Base-by-base conservation (phyloP, 805 yeast species). In the Metschnikowia lunata region DNA sequence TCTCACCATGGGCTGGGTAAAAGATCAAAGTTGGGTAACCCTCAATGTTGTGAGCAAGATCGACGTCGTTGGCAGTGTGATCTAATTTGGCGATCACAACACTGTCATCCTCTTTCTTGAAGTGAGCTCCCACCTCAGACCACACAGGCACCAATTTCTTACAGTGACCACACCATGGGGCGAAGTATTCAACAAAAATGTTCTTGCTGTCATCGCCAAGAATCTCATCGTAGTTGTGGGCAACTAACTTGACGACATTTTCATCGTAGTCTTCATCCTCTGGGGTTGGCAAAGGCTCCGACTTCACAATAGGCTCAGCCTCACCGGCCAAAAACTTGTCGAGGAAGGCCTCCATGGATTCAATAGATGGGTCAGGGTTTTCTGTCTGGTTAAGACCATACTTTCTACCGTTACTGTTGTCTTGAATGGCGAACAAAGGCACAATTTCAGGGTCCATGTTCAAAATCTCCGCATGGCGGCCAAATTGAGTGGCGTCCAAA, bases 121-220 rank as follows among this genome's bases (percentile, higher is more conserved):
- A 86, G 43, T 84, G 57, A 40, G 72, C 82, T 41, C 91, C 97
- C 53, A 93, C 78, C 62, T 90, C 93, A 63, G 87, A 95, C 74
- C 82, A 91, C 46, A 74, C 75, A 61, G 97, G 96, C 41, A 91
- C 91, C 64, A 89, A 76, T 68, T 79, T 86, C 76, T 88, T 88
- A 75, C 97, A 88, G 75, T 89, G 96, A 37, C 96, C 95, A 74
- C 96, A 89, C 97, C 97, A 90, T 70, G 95, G 95, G 39, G 98
- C 97, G 62, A 87, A 90, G 71, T 90, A 91, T 72, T 88, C 86
- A 45, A 91, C 96, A 45, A 90, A 68, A 31, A 86, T 83, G 62
- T 85, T 91, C 70, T 81, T 84, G 36, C 63, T 46, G 54, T 59
- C 41, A 57, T 82, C 82, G 28, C 66, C 66, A 42, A 88, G 76